These are phyloP conservation scores for Talaromyces stipitatus DNA, from an alignment of 495 filamentous ascomycete species.

Conservation along the genomic window DNA sequence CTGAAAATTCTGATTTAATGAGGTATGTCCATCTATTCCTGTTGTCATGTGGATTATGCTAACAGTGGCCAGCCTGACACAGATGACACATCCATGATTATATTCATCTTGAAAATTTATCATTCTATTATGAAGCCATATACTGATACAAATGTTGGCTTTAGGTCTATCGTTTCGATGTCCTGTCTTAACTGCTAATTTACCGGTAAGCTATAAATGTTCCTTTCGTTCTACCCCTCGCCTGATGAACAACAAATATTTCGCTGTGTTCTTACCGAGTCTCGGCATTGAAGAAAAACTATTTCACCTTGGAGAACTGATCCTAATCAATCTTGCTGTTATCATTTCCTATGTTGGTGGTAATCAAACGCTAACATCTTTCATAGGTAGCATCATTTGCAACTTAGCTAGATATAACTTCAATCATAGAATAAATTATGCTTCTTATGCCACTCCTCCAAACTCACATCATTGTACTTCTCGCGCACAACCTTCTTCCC, in stretches of 20 bases:
- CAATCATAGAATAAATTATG: constrained; percentile 27
- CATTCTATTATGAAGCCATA: background rate
- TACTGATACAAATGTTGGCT: background rate
- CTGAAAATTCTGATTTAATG: constrained; percentile 99
- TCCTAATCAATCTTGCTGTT: constrained; percentile 15
- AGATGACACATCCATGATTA: constrained; percentile 26
- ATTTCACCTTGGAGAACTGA: constrained; percentile 98
- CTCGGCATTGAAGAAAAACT: constrained; percentile 62
- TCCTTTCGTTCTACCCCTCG: constrained; percentile 11
- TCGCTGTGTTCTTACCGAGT: constrained; percentile 78
- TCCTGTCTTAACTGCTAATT: constrained; percentile 8
- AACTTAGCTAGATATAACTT: background rate
- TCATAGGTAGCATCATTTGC: background rate
- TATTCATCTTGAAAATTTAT: background rate
- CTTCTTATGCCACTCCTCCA: constrained; percentile 49
- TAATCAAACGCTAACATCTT: background rate
- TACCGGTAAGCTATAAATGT: constrained; percentile 21
- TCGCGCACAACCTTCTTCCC: constrained; percentile 42
- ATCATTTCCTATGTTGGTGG: constrained; percentile 7
- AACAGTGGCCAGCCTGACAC: constrained; percentile 38
- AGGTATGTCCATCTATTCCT: constrained; percentile 49
- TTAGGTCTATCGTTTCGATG: background rate
- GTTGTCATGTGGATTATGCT: constrained; percentile 21
- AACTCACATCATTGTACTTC: constrained; percentile 30
- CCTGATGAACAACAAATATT: constrained; percentile 66